Base-by-base conservation (phyloP, 2,329 filamentous ascomycete species). In the Cadophora sp. region DNA sequence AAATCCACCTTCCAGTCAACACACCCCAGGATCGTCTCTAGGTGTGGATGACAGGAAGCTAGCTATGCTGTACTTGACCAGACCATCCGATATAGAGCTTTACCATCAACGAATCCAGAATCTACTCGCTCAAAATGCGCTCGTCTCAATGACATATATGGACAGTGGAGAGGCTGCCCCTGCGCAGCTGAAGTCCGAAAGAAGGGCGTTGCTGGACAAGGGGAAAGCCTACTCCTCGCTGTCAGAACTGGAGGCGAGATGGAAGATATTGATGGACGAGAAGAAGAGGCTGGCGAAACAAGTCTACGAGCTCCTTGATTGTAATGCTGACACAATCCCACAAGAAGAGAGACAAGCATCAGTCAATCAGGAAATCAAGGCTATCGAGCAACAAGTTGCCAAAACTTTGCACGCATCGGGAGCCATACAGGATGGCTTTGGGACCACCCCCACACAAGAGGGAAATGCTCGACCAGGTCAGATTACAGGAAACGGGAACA, bases 351-450 rank as follows among this genome's bases (percentile, higher is more conserved):
- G 63, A 56, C 70, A 69, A 27, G 33, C 65, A 24, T 20, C 41
- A 11, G 41, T 76, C 13, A 70, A 68, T 11, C 66, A 66, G 30
- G 68, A 75, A 13, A 70, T 76, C 16, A 69, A 65, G 43, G 65
- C 66, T 6, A 61, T 73, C n/a, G 73, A 75, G 61, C 73, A 66
- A n/a, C 71, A 73, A 9, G 68, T 75, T 16, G 65, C 65, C 30
- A 62, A 63, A n/a, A 39, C 72, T 22, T 64, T 78, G 60, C 68
- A 73, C 51, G 33, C 24, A 20, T 74, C 74, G 20, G 76, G 74
- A 9, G 76, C 73, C n/a, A 65, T 76, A 18, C 67, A 69, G 8
- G 73, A 75, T 66, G 74, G 72, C 0, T 77, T 74, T 67, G 75
- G 73, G 5, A 71, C 71, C 24, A 71, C 55, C 18, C 39, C 43